Base-by-base conservation (phyloP, 352 stramenopile species). In the Phytophthora citrophthora region DNA sequence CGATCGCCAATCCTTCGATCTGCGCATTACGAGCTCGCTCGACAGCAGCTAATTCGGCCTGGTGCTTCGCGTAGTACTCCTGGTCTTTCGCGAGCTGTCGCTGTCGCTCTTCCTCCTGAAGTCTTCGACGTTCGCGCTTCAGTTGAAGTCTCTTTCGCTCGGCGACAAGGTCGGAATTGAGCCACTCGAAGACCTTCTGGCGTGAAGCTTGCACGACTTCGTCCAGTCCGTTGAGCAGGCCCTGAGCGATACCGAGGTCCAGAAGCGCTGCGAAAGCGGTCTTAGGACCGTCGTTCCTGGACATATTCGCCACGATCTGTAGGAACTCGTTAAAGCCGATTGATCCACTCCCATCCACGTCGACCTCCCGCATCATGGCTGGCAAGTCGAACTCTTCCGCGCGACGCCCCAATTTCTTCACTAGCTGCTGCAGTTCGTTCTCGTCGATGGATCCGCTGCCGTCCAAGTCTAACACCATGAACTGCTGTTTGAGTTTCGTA, bases 311-410 rank as follows among this genome's bases (percentile, higher is more conserved):
- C 15, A 91, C 74, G 43, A 91, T 86, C 57, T 88, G 76, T 36
- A 89, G 51, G 60, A 91, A 91, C 66, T 89, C 79, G 55, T 84
- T 88, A 52, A 89, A 91, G 45, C 81, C 77, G 46, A 93, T 91
- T 0, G 72, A 67, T 9, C 85, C 85, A 43, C 83, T 91, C 13
- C 74, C 76, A 50, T 91, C 83, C 0, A 58, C 76, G 56, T 93
- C 85, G 3, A 91, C 85, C 52, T 91, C 82, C 8, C 63, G 61
- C 26, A 93, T 59, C 70, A 93, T 90, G 7, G 70, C 73, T 11
- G 70, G 61, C 11, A 91, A 41, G 38, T 93, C 71, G 26, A 81
- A 84, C 23, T 82, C 73, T 5, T 69, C 70, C 8, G 63, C 60
- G 5, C 68, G 69, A 27, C 74, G 76, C 11, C 81, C 80, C 12